phyloP scores from a whole-genome alignment of 2,329 filamentous ascomycete species.

The Colletotrichum lini region DNA sequence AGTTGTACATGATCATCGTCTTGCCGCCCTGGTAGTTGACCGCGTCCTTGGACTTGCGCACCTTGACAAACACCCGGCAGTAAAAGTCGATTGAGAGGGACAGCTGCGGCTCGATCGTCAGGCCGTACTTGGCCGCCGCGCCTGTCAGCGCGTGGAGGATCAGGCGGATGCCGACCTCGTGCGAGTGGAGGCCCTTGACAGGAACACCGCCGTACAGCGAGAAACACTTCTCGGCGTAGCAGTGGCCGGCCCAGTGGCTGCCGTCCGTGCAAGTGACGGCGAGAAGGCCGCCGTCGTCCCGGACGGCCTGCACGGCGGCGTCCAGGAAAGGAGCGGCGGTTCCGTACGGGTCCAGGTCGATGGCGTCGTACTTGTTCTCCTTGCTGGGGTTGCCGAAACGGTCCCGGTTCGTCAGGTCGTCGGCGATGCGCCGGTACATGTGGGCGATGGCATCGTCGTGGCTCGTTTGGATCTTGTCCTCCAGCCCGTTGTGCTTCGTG shows the following conservation, averaged over 20 bases:
- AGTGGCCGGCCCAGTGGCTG: slow-evolving; percentile 92
- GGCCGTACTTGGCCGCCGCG: slow-evolving; percentile 86
- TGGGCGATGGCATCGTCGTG: slow-evolving; percentile 89
- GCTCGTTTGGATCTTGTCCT: slow-evolving; percentile 78
- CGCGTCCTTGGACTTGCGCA: slow-evolving; percentile 83
- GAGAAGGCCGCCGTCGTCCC: slow-evolving; percentile 87
- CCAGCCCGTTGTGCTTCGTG: slow-evolving; percentile 84
- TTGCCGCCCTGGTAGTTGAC: slow-evolving; percentile 94
- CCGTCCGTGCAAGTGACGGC: slow-evolving; percentile 98
- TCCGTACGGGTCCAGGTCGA: slow-evolving; percentile 96
- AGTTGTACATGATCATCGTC: slow-evolving; percentile 94
- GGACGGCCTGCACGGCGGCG: slow-evolving; percentile 87
- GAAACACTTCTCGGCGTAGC: slow-evolving; percentile 94
- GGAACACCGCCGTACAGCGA: slow-evolving; percentile 94
- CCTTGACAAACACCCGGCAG: slow-evolving; percentile 86
- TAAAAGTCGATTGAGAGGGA: slow-evolving; percentile 98
- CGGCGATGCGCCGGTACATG: slow-evolving; percentile 84
- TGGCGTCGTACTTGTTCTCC: slow-evolving; percentile 83
- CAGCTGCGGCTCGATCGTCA: slow-evolving; percentile 90
- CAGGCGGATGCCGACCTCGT: slow-evolving; percentile 90
- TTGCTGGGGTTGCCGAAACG: slow-evolving; percentile 56
- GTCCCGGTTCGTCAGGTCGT: slow-evolving; percentile 62
- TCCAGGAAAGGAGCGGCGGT: slow-evolving; percentile 95
- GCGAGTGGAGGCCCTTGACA: slow-evolving; percentile 85
- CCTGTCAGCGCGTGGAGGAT: slow-evolving; percentile 87